Percentiles rank a stretch among this genome's conserved stretches.
phyloP scores from a whole-genome alignment of 495 filamentous ascomycete genomes.

The Lasiosphaeriaceae sp. region DNA sequence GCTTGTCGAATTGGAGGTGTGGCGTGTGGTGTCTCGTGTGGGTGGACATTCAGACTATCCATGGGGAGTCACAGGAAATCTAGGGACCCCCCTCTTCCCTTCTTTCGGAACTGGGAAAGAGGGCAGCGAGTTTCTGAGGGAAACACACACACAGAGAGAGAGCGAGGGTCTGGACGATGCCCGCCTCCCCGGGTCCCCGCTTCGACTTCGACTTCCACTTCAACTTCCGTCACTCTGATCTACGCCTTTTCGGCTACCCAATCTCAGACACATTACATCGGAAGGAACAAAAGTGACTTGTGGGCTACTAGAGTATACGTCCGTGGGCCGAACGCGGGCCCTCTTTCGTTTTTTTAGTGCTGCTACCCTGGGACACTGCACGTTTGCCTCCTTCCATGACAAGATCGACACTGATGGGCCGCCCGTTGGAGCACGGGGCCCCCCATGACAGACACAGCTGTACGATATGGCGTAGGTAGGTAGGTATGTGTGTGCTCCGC shows the following conservation, averaged over 20 bases:
- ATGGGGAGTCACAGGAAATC: neutral
- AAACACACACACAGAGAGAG: too few species aligned
- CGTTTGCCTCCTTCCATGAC: slow-evolving; percentile 20
- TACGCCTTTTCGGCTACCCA: too few species aligned
- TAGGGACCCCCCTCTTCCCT: neutral
- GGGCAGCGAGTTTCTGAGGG: too few species aligned
- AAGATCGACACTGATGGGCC: slow-evolving; percentile 33
- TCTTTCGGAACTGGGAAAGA: neutral
- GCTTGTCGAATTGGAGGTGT: slow-evolving; percentile 10
- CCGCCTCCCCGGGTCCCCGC: too few species aligned
- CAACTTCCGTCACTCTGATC: too few species aligned
- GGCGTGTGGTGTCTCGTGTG: neutral
- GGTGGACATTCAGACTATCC: neutral
- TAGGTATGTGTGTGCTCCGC: neutral
- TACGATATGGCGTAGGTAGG: slow-evolving; percentile 30
- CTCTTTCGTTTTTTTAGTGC: too few species aligned
- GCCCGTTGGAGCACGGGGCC: slow-evolving; percentile 26
- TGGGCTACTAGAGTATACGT: neutral
- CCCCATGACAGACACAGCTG: too few species aligned
- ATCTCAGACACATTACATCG: neutral
- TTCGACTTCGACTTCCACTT: too few species aligned
- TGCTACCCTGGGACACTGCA: slow-evolving; percentile 15
- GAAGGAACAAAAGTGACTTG: neutral
- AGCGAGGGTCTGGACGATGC: too few species aligned
- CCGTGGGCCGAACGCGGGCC: too few species aligned